A percentile compares a stretch with the other conserved stretches of the same genome.
phyloP scores from a whole-genome alignment of 331 rosid genomes.

The Prunus yedoensis region DNA sequence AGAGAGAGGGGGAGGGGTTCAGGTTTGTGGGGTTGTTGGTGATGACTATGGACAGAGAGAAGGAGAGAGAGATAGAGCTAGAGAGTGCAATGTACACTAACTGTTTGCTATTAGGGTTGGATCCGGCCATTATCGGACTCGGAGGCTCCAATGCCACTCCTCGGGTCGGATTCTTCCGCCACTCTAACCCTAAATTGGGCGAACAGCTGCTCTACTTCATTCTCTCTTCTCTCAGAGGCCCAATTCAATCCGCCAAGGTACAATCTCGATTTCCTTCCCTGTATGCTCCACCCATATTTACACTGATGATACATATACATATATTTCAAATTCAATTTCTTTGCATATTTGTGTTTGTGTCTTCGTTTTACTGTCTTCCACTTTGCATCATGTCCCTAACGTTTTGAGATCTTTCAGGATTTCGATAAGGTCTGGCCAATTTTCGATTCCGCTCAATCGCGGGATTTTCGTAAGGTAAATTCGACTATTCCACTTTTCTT shows the following conservation, averaged over 20 bases:
- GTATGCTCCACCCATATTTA: neutral
- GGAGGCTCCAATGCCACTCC: slow-evolving; percentile 82
- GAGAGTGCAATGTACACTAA: slow-evolving; percentile 99
- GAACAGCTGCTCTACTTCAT: slow-evolving; percentile 97
- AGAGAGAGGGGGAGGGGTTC: slow-evolving; percentile 16
- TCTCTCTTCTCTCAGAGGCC: slow-evolving; percentile 92
- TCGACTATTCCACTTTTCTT: neutral
- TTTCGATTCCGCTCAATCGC: slow-evolving; percentile 91
- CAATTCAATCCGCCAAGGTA: slow-evolving; percentile 93
- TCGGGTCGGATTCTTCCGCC: slow-evolving; percentile 92
- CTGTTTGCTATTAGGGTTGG: slow-evolving; percentile 91
- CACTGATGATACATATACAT: neutral
- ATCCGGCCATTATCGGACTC: slow-evolving; percentile 89
- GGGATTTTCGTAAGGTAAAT: slow-evolving; percentile 93
- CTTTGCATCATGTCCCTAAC: neutral
- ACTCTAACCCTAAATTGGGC: slow-evolving; percentile 96
- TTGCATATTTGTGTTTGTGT: neutral
- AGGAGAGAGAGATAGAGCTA: slow-evolving; percentile 96
- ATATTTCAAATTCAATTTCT: slow-evolving; percentile 11
- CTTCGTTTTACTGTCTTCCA: slow-evolving; percentile 27
- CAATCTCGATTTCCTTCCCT: neutral
- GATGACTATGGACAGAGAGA: slow-evolving; percentile 99
- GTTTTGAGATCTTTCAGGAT: slow-evolving; percentile 64
- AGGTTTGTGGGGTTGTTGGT: slow-evolving; percentile 24
- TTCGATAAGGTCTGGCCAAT: slow-evolving; percentile 99